Conservation (phyloP, 2,329 filamentous ascomycete species). For the Fusarium odoratissimum region DNA sequence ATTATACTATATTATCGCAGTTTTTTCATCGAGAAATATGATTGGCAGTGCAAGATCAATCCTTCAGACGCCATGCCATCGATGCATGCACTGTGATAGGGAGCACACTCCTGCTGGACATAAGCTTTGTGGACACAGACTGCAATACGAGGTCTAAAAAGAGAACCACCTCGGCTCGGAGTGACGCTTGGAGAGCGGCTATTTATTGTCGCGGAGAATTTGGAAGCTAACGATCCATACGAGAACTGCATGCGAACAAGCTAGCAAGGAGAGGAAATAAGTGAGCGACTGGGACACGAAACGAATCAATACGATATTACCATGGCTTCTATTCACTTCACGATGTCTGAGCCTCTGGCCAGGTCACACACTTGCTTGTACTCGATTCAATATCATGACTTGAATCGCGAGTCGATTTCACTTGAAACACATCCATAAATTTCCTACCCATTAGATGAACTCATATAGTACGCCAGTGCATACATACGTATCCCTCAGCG, state of each 20-base stretch:
- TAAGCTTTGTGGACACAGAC: slow-evolving; percentile 25
- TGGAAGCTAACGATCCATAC: slow-evolving; percentile 13
- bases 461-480: background rate
- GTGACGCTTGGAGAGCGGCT: background rate
- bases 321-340: background rate
- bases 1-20: background rate
- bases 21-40: slow-evolving; percentile 12
- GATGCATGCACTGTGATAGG: slow-evolving; percentile 3
- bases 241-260: background rate
- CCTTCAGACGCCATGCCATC: slow-evolving; percentile 5
- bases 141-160: slow-evolving; percentile 40
- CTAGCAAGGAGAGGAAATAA: background rate
- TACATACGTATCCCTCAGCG: slow-evolving; percentile 4
- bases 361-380: too few relatives aligned
- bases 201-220: slow-evolving; percentile 18
- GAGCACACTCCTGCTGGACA: slow-evolving; percentile 15
- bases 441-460: background rate
- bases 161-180: slow-evolving; percentile 1
- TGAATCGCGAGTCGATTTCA: background rate
- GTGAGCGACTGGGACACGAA: background rate
- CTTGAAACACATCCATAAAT: background rate
- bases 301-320: background rate
- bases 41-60: slow-evolving; percentile 9
- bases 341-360: background rate
- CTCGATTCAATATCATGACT: background rate